Conservation (phyloP, 345 rosid species). For the Lepidium aucheri region DNA sequence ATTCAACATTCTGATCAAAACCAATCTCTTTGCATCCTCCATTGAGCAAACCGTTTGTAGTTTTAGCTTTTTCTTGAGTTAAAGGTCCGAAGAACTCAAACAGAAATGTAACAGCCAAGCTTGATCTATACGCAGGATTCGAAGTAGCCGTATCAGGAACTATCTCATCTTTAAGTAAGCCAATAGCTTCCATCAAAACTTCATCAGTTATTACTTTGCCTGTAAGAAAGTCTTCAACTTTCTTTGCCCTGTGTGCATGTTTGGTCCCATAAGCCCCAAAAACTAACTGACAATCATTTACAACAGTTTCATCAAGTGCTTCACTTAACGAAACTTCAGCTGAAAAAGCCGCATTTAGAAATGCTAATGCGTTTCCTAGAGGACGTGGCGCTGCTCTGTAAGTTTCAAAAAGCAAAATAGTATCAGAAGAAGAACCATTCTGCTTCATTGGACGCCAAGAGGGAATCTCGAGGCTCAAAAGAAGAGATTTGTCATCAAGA, state of each 20-base stretch:
- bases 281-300: slow-evolving; percentile 51
- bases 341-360: slow-evolving; percentile 84
- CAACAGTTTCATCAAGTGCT: slow-evolving; percentile 25
- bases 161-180: slow-evolving; percentile 40
- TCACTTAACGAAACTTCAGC: slow-evolving; percentile 48
- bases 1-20: not conserved
- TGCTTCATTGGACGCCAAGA: slow-evolving; percentile 16
- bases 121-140: slow-evolving; percentile 51
- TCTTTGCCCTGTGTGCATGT: slow-evolving; percentile 59
- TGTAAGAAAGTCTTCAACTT: slow-evolving; percentile 47
- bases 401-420: slow-evolving; percentile 55
- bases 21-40: slow-evolving; percentile 20
- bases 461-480: slow-evolving; percentile 46
- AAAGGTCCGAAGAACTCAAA: slow-evolving; percentile 58
- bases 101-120: slow-evolving; percentile 71
- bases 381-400: slow-evolving; percentile 84
- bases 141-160: slow-evolving; percentile 49
- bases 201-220: slow-evolving; percentile 43
- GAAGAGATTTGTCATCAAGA: slow-evolving; percentile 43
- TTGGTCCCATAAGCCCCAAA: slow-evolving; percentile 82
- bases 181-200: slow-evolving; percentile 51
- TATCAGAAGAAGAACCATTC: slow-evolving; percentile 16
- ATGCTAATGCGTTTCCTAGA: slow-evolving; percentile 72
- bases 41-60: slow-evolving; percentile 8
- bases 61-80: slow-evolving; percentile 5